These are phyloP conservation scores for Yamadazyma membranifaciens DNA, from an alignment of 1,139 yeast species.

Conservation along the genomic window DNA sequence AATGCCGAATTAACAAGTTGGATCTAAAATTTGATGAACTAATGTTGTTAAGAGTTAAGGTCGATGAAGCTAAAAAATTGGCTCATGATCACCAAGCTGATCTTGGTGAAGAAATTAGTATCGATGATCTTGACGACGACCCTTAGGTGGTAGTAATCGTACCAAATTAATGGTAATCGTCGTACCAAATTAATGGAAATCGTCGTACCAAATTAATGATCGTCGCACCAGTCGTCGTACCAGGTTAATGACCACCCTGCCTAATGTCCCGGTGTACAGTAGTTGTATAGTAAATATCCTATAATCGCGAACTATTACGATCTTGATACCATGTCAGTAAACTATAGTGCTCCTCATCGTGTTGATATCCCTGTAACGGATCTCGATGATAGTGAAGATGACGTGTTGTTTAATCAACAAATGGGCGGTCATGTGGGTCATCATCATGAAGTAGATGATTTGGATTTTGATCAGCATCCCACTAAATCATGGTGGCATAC, in stretches of 20 bases:
- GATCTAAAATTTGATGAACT: slow-evolving; percentile 44
- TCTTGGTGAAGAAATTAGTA: background rate
- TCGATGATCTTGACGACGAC: background rate
- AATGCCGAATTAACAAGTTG: slow-evolving; percentile 20
- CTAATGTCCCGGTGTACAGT: no score
- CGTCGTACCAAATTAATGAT: no score
- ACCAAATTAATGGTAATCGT: no score
- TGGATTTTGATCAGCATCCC: background rate
- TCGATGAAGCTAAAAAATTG: slow-evolving; percentile 16
- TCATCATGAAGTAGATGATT: slow-evolving; percentile 10
- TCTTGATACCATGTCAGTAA: slow-evolving; percentile 14
- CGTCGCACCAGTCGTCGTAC: no score
- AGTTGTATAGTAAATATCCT: no score
- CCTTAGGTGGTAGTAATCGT: no score
- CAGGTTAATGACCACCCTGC: no score
- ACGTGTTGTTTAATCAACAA: slow-evolving; percentile 28
- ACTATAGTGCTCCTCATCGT: slow-evolving; percentile 26
- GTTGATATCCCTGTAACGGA: slow-evolving; percentile 61
- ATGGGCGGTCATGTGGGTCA: slow-evolving; percentile 3
- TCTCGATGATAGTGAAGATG: slow-evolving; percentile 55
- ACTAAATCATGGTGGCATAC: background rate
- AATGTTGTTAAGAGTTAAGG: slow-evolving; percentile 50
- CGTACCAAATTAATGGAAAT: no score
- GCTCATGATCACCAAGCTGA: background rate
- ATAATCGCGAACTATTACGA: background rate